phyloP scores from a whole-genome alignment of 176 grass and related monocot genomes.

The Triticum monococcum region DNA sequence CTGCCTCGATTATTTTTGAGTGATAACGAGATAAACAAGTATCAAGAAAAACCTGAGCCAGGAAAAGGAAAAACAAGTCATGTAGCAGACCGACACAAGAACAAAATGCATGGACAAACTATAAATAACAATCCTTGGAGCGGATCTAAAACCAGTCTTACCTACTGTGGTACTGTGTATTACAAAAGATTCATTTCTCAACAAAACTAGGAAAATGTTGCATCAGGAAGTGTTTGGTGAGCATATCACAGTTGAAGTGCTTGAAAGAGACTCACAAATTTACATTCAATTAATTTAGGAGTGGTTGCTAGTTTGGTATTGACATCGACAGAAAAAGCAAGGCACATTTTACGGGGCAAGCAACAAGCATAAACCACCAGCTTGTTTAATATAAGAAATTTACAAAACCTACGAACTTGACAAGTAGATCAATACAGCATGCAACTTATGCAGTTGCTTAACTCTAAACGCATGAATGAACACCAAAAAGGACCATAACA shows the following conservation, averaged over 20 bases:
- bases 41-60: constrained; percentile 86
- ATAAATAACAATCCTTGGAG: constrained; percentile 4
- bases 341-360: neutral
- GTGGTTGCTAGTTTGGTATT: neutral
- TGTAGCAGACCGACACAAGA: neutral
- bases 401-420: neutral
- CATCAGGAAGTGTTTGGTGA: neutral
- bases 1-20: constrained; percentile 81
- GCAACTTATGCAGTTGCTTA: constrained; percentile 7
- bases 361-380: neutral
- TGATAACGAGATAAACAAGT: constrained; percentile 94
- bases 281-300: neutral
- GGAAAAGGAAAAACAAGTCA: constrained; percentile 5
- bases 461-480: neutral
- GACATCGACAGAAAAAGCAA: neutral
- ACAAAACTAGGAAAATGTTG: neutral
- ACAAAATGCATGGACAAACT: neutral
- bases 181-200: constrained; percentile 13
- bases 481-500: neutral
- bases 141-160: neutral
- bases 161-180: constrained; percentile 9
- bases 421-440: neutral
- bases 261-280: neutral
- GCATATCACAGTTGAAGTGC: constrained; percentile 5
- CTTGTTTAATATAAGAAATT: constrained; percentile 2